Evolutionary conservation across 768 basidiomycete genomes (phyloP).

Genomic region (Goffeauzyma gilvescens): DNA sequence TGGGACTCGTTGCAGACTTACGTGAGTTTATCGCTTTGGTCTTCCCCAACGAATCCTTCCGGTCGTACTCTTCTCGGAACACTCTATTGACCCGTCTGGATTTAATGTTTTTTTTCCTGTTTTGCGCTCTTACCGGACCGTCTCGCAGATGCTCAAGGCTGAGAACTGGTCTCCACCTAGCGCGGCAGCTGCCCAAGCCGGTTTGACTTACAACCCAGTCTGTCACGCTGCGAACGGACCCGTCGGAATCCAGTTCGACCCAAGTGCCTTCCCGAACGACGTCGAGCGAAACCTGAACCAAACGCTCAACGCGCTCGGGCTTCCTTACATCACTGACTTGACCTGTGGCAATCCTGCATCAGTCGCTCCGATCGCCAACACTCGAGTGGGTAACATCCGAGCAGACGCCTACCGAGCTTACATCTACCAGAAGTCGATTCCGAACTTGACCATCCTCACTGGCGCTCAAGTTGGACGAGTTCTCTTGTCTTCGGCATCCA

Average conservation of each 20-base stretch:
- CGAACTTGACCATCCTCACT: slow-evolving; percentile 22
- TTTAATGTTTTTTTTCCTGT: too few relatives aligned
- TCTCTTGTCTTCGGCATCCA: slow-evolving; percentile 13
- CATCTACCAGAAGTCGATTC: slow-evolving; percentile 14
- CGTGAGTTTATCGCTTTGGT: too few relatives aligned
- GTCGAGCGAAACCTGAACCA: slow-evolving; percentile 20
- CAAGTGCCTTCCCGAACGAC: slow-evolving; percentile 11
- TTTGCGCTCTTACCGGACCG: background rate
- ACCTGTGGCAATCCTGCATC: slow-evolving; percentile 23
- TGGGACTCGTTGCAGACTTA: slow-evolving; percentile 18
- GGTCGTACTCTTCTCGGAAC: too few relatives aligned
- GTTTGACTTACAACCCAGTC: slow-evolving; percentile 12
- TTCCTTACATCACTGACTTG: slow-evolving; percentile 17
- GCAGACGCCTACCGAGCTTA: slow-evolving; percentile 24
- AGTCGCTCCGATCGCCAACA: slow-evolving; percentile 20
- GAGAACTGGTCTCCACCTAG: slow-evolving; percentile 19
- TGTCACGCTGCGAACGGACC: slow-evolving; percentile 22
- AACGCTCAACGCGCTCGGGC: slow-evolving; percentile 12
- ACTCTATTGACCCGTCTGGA: too few relatives aligned
- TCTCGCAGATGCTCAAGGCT: slow-evolving; percentile 16
- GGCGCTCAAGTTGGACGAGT: slow-evolving; percentile 19
- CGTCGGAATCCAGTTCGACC: slow-evolving; percentile 20
- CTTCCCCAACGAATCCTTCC: too few relatives aligned
- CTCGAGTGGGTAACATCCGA: slow-evolving; percentile 15
- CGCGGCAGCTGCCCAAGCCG: slow-evolving; percentile 8